phyloP scores from a whole-genome alignment of 495 filamentous ascomycete genomes.

The Penicillium salamii region DNA sequence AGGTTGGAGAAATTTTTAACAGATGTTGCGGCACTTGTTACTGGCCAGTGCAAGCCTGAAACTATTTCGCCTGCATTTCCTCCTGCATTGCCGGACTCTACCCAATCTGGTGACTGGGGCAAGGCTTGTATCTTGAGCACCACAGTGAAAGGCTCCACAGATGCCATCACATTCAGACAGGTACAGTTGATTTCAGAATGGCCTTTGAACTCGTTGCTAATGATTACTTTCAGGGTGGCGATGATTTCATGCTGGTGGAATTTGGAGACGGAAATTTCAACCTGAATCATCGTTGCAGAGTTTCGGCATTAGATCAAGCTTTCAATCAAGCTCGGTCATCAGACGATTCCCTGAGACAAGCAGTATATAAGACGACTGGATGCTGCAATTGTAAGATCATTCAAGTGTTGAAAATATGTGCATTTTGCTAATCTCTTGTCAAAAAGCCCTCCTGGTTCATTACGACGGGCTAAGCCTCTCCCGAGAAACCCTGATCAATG shows the following conservation, averaged over 20 bases:
- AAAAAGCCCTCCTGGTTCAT: constrained; percentile 42
- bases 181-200: constrained; percentile 13
- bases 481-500: constrained; percentile 28
- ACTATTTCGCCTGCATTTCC: not conserved
- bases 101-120: not conserved
- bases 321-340: constrained; percentile 26
- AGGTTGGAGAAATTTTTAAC: constrained; percentile 30
- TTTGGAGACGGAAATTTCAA: constrained; percentile 50
- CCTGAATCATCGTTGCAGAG: constrained; percentile 49
- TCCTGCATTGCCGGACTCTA: not conserved
- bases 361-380: constrained; percentile 46
- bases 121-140: not conserved
- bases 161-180: constrained; percentile 48
- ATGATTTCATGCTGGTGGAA: constrained; percentile 53
- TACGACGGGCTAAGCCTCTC: constrained; percentile 44
- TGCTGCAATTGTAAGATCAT: constrained; percentile 41
- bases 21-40: not conserved
- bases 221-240: constrained; percentile 40
- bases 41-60: not conserved
- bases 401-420: too few species aligned
- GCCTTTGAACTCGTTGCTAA: not conserved
- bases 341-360: constrained; percentile 31
- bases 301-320: constrained; percentile 44
- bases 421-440: too few species aligned
- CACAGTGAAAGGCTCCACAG: constrained; percentile 2